A percentile compares a stretch with the other conserved stretches of the same genome.
These are phyloP conservation scores for Diospyros kaki DNA, from an alignment of 148 eudicot genomes.

Conservation along the genomic window DNA sequence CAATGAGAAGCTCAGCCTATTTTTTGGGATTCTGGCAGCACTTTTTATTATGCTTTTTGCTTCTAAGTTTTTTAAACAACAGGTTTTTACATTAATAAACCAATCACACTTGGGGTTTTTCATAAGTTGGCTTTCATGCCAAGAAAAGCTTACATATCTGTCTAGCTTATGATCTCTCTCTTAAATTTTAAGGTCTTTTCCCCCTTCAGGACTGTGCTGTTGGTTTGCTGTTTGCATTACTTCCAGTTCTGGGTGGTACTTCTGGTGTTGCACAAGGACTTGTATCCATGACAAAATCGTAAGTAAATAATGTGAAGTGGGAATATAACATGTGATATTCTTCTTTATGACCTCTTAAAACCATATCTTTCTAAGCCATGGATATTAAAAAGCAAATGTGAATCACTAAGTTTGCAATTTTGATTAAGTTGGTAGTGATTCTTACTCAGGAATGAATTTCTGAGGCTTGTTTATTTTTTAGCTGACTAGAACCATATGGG, in stretches of 20 bases:
- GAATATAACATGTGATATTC: background rate
- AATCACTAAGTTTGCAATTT: too few species aligned
- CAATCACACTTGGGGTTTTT: too few species aligned
- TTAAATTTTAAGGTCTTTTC: slow-evolving; percentile 10
- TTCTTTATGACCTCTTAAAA: background rate
- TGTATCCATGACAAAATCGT: slow-evolving; percentile 92
- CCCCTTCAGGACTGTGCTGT: slow-evolving; percentile 87
- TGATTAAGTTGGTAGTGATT: background rate
- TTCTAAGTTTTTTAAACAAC: too few species aligned
- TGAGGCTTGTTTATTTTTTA: background rate
- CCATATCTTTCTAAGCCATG: background rate
- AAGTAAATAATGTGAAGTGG: slow-evolving; percentile 29
- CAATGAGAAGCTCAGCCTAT: too few species aligned
- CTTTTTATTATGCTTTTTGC: too few species aligned
- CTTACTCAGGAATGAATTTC: background rate
- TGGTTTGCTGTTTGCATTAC: slow-evolving; percentile 91
- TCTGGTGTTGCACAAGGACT: slow-evolving; percentile 87
- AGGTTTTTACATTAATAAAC: too few species aligned
- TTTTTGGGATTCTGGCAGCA: too few species aligned
- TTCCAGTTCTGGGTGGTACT: slow-evolving; percentile 92
- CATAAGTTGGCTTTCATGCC: too few species aligned
- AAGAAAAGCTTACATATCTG: too few species aligned
- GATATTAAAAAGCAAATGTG: too few species aligned
- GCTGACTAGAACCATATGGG: background rate
- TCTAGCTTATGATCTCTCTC: background rate